phyloP scores from a whole-genome alignment of 1,284 basidiomycete genomes.

The Fomitopsis palustris region DNA sequence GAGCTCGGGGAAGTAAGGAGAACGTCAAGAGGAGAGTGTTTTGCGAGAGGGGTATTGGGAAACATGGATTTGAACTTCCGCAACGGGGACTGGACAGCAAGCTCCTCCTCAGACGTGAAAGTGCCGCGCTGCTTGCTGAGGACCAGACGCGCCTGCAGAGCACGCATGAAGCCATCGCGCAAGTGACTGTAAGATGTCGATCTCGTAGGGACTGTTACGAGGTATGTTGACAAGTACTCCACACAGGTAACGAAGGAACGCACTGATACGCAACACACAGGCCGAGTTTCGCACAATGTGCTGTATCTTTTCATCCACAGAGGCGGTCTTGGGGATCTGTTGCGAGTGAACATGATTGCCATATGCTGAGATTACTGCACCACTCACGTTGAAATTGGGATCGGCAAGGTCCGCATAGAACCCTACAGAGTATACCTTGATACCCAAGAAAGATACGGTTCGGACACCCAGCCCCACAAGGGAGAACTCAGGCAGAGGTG shows the following conservation, averaged over 20 bases:
- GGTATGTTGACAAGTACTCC: background rate
- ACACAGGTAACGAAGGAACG: background rate
- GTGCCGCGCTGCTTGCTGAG: slow-evolving; percentile 47
- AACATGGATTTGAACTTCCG: slow-evolving; percentile 74
- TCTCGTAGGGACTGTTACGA: slow-evolving; percentile 68
- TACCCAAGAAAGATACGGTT: slow-evolving; percentile 78
- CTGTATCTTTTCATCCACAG: slow-evolving; percentile 66
- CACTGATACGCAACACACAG: slow-evolving; percentile 73
- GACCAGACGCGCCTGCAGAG: slow-evolving; percentile 65
- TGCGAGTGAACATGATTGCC: slow-evolving; percentile 23
- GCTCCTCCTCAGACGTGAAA: slow-evolving; percentile 55
- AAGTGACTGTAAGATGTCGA: slow-evolving; percentile 80
- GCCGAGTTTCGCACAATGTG: slow-evolving; percentile 65
- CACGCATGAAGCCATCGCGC: slow-evolving; percentile 82
- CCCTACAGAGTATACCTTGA: slow-evolving; percentile 83
- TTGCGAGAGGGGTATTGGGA: slow-evolving; percentile 62
- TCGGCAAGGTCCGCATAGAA: slow-evolving; percentile 79
- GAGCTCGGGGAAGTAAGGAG: slow-evolving; percentile 51
- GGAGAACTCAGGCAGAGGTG: slow-evolving; percentile 55
- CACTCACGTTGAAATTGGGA: slow-evolving; percentile 53
- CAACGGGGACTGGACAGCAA: slow-evolving; percentile 56
- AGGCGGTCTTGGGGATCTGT: slow-evolving; percentile 44
- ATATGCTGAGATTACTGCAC: slow-evolving; percentile 5
- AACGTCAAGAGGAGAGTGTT: slow-evolving; percentile 66
- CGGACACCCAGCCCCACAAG: slow-evolving; percentile 82